phyloP scores from a whole-genome alignment of 2,329 filamentous ascomycete genomes.

The Ceratocystis destructans region DNA sequence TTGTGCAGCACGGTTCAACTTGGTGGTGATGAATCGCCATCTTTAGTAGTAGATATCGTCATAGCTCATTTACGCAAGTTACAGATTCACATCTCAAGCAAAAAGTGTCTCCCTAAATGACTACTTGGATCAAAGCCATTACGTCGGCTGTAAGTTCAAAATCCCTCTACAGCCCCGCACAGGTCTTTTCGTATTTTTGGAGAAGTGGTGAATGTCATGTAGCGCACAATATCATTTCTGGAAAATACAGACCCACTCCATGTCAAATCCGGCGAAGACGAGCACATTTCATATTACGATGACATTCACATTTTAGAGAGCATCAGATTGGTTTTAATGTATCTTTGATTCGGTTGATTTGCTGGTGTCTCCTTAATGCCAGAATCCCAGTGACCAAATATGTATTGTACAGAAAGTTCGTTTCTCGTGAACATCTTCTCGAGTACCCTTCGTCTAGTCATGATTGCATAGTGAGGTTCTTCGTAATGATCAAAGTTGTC shows the following conservation, averaged over 20 bases:
- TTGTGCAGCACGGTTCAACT: background rate
- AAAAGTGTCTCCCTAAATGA: background rate
- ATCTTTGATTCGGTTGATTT: conserved; percentile 13
- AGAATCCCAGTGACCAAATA: conserved; percentile 15
- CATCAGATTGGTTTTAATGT: background rate
- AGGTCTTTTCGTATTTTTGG: background rate
- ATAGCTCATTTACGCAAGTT: background rate
- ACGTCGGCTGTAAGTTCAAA: background rate
- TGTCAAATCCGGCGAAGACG: background rate
- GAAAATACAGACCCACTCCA: background rate
- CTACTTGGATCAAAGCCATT: background rate
- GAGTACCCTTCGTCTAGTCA: conserved; percentile 11
- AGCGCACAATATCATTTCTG: background rate
- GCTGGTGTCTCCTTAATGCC: conserved; percentile 12
- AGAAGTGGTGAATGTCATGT: background rate
- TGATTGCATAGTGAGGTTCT: background rate
- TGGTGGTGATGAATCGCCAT: background rate
- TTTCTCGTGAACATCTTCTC: conserved; percentile 19
- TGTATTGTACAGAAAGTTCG: conserved; percentile 14
- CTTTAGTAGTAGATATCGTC: background rate
- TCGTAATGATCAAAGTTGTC: conserved; percentile 9
- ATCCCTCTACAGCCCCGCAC: background rate
- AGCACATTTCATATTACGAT: background rate
- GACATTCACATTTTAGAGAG: background rate
- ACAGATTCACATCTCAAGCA: background rate